Evolutionary conservation across 306 rosid species (phyloP).

Genomic region (Astragalus membranaceus): DNA sequence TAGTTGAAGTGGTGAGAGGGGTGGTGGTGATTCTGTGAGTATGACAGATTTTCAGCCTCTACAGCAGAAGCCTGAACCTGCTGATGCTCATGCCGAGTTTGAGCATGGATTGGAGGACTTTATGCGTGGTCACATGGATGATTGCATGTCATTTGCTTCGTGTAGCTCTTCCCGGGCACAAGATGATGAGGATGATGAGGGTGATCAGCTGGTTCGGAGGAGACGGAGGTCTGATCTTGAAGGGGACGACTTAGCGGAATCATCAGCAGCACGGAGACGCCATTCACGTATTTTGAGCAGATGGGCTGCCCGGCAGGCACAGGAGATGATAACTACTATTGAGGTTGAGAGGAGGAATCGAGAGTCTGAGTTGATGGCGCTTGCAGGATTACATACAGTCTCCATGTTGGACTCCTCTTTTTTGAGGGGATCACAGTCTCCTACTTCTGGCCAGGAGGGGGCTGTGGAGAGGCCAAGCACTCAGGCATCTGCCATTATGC

Average conservation of each 20-base stretch:
- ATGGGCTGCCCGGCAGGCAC: conserved; percentile 98
- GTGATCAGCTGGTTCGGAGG: conserved; percentile 88
- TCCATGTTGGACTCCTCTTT: conserved; percentile 95
- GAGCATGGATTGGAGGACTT: conserved; percentile 84
- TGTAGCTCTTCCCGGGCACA: conserved; percentile 76
- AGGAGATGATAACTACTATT: conserved; percentile 98
- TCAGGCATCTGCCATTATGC: conserved; percentile 84
- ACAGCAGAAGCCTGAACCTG: conserved; percentile 92
- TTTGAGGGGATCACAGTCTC: conserved; percentile 88
- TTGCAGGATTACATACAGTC: conserved; percentile 89
- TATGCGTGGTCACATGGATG: conserved; percentile 96
- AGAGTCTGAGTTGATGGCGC: conserved; percentile 96
- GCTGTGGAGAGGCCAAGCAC: conserved; percentile 88
- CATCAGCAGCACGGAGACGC: conserved; percentile 77
- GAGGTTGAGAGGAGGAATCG: conserved; percentile 98
- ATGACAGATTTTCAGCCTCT: conserved; percentile 85
- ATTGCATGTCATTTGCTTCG: conserved; percentile 90
- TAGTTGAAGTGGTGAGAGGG: conserved; percentile 24
- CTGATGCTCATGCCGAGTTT: conserved; percentile 66
- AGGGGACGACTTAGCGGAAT: conserved; percentile 90
- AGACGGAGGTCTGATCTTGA: conserved; percentile 92
- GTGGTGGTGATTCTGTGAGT: conserved; percentile 29
- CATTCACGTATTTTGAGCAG: conserved; percentile 87
- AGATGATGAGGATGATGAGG: conserved; percentile 79
- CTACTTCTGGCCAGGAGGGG: conserved; percentile 81